These are phyloP conservation scores for Pyricularia grisea DNA, from an alignment of 2,329 filamentous ascomycete species.

Conservation along the genomic window DNA sequence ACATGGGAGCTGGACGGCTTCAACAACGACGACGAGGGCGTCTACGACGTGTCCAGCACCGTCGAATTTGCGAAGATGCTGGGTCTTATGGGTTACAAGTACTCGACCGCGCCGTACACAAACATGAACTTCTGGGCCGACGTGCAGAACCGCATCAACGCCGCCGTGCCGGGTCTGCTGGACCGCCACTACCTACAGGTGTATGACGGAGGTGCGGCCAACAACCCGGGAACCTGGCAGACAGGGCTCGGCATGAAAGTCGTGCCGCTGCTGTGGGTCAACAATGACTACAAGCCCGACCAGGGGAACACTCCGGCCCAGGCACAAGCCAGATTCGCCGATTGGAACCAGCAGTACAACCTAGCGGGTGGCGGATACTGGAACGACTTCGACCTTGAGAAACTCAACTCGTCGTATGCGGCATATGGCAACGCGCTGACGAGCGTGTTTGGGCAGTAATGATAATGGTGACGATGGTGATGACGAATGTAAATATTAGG, in stretches of 20 bases:
- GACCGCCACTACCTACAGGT: slow-evolving; percentile 33
- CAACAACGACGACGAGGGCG: slow-evolving; percentile 34
- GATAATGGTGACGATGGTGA: background rate
- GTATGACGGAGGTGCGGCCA: slow-evolving; percentile 32
- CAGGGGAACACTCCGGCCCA: slow-evolving; percentile 27
- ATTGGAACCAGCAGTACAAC: slow-evolving; percentile 20
- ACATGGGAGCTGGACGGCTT: slow-evolving; percentile 35
- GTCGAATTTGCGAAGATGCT: slow-evolving; percentile 32
- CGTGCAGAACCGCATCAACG: slow-evolving; percentile 21
- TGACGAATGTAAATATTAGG: background rate
- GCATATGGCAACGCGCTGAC: slow-evolving; percentile 19
- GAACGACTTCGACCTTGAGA: slow-evolving; percentile 37
- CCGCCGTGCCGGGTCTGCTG: slow-evolving; percentile 16
- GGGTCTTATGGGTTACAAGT: slow-evolving; percentile 28
- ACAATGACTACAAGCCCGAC: slow-evolving; percentile 33
- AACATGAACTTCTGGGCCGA: slow-evolving; percentile 26
- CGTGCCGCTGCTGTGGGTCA: slow-evolving; percentile 33
- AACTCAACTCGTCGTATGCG: slow-evolving; percentile 27
- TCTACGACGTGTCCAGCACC: slow-evolving; percentile 31
- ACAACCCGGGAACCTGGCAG: slow-evolving; percentile 29
- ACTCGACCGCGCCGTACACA: slow-evolving; percentile 33
- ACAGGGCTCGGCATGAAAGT: slow-evolving; percentile 26
- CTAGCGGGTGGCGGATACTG: slow-evolving; percentile 32
- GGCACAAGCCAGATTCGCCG: slow-evolving; percentile 22
- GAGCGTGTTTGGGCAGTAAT: slow-evolving; percentile 11